Percentiles rank a stretch among this genome's conserved stretches.
Conservation (phyloP, 2,329 filamentous ascomycete species). For the Dothistroma pini region DNA sequence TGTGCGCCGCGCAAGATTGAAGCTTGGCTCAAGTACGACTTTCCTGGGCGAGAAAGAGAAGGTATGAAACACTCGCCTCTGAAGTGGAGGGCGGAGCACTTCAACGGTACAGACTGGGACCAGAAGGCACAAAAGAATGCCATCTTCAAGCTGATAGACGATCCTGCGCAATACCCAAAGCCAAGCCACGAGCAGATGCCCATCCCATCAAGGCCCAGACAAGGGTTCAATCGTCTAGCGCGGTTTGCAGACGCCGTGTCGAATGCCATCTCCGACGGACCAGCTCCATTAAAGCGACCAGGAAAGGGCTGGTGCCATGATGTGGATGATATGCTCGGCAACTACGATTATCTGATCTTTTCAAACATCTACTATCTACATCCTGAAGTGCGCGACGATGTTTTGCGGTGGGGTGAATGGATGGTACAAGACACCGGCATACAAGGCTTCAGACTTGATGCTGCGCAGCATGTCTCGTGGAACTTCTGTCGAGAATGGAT, state of each 20-base stretch:
- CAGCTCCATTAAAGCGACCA: slow-evolving; percentile 28
- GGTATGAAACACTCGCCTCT: slow-evolving; percentile 56
- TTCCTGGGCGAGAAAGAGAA: slow-evolving; percentile 50
- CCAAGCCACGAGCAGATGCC: slow-evolving; percentile 23
- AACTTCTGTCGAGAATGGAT: slow-evolving; percentile 66
- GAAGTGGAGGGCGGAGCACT: slow-evolving; percentile 66
- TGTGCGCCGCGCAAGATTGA: slow-evolving; percentile 59
- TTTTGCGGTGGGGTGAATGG: slow-evolving; percentile 66
- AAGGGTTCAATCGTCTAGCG: slow-evolving; percentile 24
- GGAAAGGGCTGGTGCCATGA: slow-evolving; percentile 61
- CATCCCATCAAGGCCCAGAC: slow-evolving; percentile 10
- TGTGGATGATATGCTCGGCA: slow-evolving; percentile 63
- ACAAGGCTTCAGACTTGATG: slow-evolving; percentile 66
- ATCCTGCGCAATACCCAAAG: slow-evolving; percentile 31
- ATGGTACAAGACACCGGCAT: slow-evolving; percentile 58
- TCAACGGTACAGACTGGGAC: slow-evolving; percentile 66
- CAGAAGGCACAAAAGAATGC: slow-evolving; percentile 54
- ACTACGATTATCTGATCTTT: slow-evolving; percentile 68
- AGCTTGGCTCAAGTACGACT: slow-evolving; percentile 66
- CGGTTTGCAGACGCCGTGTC: slow-evolving; percentile 23
- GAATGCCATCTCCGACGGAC: slow-evolving; percentile 8
- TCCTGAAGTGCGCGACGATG: slow-evolving; percentile 60
- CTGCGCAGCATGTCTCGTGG: slow-evolving; percentile 67
- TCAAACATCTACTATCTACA: slow-evolving; percentile 65
- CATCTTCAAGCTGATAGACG: slow-evolving; percentile 61